Percentiles rank a stretch among this genome's conserved stretches.
These are phyloP conservation scores for Alloteropsis semialata DNA, from an alignment of 176 grass and related monocot species.

Conservation along the genomic window DNA sequence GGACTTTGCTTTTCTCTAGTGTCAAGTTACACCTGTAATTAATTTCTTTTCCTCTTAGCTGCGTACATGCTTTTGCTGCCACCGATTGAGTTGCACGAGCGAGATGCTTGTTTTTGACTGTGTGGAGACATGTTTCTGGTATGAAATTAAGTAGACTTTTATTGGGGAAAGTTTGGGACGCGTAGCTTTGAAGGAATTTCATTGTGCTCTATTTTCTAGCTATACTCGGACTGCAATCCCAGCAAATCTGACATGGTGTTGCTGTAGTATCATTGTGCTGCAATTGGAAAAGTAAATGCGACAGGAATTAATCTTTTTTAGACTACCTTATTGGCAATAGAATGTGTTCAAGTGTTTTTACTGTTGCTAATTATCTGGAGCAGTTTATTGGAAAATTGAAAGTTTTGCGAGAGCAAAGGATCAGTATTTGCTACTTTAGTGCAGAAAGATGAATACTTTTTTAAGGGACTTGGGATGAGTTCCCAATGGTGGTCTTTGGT, in stretches of 20 bases:
- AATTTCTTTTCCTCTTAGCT: not conserved
- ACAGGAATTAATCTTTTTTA: not conserved
- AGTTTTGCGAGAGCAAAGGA: not conserved
- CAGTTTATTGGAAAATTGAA: not conserved
- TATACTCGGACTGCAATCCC: not conserved
- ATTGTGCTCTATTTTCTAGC: not conserved
- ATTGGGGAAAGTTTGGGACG: conserved; percentile 2
- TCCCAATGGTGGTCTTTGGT: not conserved
- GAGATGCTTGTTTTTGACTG: not conserved
- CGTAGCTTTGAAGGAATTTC: not conserved
- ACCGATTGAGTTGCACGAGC: not conserved
- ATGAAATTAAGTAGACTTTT: no score
- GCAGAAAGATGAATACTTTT: not conserved
- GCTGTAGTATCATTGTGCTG: not conserved
- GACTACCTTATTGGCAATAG: not conserved
- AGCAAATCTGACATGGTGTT: not conserved
- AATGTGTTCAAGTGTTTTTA: not conserved
- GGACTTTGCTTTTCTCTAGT: not conserved
- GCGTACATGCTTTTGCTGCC: not conserved
- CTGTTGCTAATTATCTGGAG: not conserved
- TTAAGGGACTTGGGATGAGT: not conserved
- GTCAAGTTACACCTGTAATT: not conserved
- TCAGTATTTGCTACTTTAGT: not conserved
- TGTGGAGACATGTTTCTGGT: not conserved
- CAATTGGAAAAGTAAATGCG: not conserved